Conservation (phyloP, 768 basidiomycete species). For the Psilocybe subaeruginosa region DNA sequence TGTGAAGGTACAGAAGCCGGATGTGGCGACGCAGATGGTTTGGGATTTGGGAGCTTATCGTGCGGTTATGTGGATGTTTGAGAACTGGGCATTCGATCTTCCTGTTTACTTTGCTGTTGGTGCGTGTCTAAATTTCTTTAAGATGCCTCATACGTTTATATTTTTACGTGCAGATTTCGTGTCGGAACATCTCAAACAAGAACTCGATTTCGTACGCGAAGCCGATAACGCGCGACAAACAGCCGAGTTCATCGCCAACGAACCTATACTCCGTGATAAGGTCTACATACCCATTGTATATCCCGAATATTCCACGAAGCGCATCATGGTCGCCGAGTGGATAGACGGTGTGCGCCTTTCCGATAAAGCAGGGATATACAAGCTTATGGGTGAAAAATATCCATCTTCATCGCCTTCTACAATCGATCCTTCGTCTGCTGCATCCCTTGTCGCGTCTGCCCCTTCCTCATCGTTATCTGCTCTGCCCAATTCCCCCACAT, state of each 20-base stretch:
- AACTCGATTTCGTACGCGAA: slow-evolving; percentile 84
- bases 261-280: slow-evolving; percentile 67
- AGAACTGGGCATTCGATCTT: slow-evolving; percentile 81
- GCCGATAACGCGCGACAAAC: slow-evolving; percentile 77
- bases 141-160: not conserved
- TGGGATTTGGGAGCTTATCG: slow-evolving; percentile 78
- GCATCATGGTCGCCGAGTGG: slow-evolving; percentile 86
- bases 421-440: slow-evolving; percentile 13
- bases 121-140: slow-evolving; percentile 32
- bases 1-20: slow-evolving; percentile 93
- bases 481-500: slow-evolving; percentile 36
- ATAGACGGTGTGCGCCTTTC: slow-evolving; percentile 77
- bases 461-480: slow-evolving; percentile 15
- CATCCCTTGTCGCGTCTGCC: slow-evolving; percentile 15
- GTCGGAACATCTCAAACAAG: slow-evolving; percentile 78
- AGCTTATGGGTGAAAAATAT: slow-evolving; percentile 56
- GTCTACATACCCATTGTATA: slow-evolving; percentile 84
- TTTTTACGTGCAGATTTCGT: slow-evolving; percentile 59
- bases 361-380: slow-evolving; percentile 57
- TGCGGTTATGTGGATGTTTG: slow-evolving; percentile 80
- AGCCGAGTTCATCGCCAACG: slow-evolving; percentile 65
- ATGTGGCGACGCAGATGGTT: slow-evolving; percentile 83
- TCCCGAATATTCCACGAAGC: slow-evolving; percentile 71
- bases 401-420: slow-evolving; percentile 6
- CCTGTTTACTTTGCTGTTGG: slow-evolving; percentile 83